These are phyloP conservation scores for Auricularia heimuer DNA, from an alignment of 768 basidiomycete species.

Conservation along the genomic window DNA sequence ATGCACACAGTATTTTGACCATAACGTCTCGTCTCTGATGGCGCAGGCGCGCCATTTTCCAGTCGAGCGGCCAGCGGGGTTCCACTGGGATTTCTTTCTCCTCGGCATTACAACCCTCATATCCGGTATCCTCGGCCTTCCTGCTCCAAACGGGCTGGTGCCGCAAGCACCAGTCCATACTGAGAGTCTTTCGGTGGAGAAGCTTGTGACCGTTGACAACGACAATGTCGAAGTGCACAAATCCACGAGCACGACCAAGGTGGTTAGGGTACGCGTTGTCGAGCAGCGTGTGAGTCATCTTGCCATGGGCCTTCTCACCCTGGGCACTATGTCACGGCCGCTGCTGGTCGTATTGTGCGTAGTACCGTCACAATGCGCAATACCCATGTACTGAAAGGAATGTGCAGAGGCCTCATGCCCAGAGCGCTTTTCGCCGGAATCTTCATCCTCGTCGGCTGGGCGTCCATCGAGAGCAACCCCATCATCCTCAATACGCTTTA, in stretches of 20 bases:
- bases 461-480: constrained; percentile 2
- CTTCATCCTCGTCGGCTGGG: constrained; percentile 4
- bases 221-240: constrained; percentile 4
- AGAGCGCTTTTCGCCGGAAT: constrained; percentile 2
- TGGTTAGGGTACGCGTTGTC: constrained; percentile 18
- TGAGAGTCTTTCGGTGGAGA: not conserved
- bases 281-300: constrained; percentile 36
- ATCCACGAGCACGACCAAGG: not conserved
- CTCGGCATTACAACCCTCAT: constrained; percentile 33
- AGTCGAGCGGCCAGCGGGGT: constrained; percentile 25
- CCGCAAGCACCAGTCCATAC: constrained; percentile 37
- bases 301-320: constrained; percentile 22
- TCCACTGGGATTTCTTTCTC: constrained; percentile 26
- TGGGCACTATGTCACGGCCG: constrained; percentile 2
- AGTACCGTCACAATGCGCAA: too few species aligned
- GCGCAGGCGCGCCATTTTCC: constrained; percentile 34
- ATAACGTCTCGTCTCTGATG: constrained; percentile 31
- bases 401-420: not conserved
- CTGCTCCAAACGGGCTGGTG: constrained; percentile 30
- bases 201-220: not conserved
- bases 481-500: constrained; percentile 2
- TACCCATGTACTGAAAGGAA: too few species aligned
- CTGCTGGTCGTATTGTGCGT: not conserved
- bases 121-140: constrained; percentile 21
- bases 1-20: constrained; percentile 25